Evolutionary conservation across 345 rosid species (phyloP), one percentile per base, ranked within the genome.

Genomic region (Linum lewisii): DNA sequence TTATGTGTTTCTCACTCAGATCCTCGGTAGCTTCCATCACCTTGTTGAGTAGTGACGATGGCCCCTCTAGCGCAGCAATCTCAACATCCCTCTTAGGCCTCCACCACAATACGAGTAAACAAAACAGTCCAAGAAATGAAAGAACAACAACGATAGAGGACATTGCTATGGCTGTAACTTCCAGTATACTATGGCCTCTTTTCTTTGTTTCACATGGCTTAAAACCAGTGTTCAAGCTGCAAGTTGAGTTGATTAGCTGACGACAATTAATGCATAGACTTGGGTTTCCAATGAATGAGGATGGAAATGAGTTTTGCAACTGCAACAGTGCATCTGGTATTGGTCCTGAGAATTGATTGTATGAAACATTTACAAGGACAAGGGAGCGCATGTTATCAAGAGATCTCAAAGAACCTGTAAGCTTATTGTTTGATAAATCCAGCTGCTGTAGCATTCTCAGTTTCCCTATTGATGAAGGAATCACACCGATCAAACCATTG

Each of bases 11-110:
- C 37, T 80, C 91, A 24, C 70, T 67, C 11, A 89, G 84, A 60
- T 89, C 86, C 59, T 80, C 92, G 0, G 92, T 84, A 26, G 89
- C 97, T 66, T 73, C 75, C 62, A 83, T 77, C 63, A 81, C 84
- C 72, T 83, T 60, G 53, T 59, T 71, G 16, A 84, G 79, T 20
- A 84, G 77, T 23, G 79, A 62, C 54, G 88, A 66, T 4, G 77
- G 67, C 0, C 85, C 85, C 59, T 71, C 84, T 61, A 73, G 78
- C 8, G 67, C 68, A 53, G 71, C 49, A 29, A 76, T 75, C 71
- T 77, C 77, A 21, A 54, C 53, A 58, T 73, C 83, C 60, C 56
- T 66, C 62, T 75, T 73, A 9, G 54, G 44, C 58, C 73, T 73
- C 74, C 75, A 74, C 59, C 62, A 3, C 5, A 61, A 53, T 32